These are phyloP conservation scores for Lagerstroemia speciosa DNA, from an alignment of 345 rosid species.

Conservation along the genomic window DNA sequence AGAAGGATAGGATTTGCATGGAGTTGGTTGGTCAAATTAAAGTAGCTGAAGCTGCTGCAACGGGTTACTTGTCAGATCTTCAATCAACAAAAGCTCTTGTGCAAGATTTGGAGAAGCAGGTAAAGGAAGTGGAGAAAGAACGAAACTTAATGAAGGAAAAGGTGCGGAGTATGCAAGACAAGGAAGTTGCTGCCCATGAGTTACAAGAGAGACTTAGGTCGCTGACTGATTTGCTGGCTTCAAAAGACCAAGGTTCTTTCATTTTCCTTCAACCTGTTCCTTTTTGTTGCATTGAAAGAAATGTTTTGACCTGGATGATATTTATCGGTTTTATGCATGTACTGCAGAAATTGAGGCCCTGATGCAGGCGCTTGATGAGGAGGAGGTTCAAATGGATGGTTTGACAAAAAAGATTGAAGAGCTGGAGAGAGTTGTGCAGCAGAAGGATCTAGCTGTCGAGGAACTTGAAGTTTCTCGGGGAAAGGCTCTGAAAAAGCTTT, in stretches of 20 bases:
- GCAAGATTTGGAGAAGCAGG: slow-evolving; percentile 49
- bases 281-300: slow-evolving; percentile 5
- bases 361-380: slow-evolving; percentile 97
- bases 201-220: slow-evolving; percentile 49
- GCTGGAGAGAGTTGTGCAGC: slow-evolving; percentile 48
- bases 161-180: slow-evolving; percentile 50
- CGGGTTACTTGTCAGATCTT: slow-evolving; percentile 49
- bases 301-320: not conserved
- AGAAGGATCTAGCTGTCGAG: slow-evolving; percentile 56
- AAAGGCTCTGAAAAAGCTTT: slow-evolving; percentile 74
- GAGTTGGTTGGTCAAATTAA: slow-evolving; percentile 87
- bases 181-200: slow-evolving; percentile 35
- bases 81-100: slow-evolving; percentile 45
- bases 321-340: slow-evolving; percentile 9
- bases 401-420: slow-evolving; percentile 48
- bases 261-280: slow-evolving; percentile 8
- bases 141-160: slow-evolving; percentile 40
- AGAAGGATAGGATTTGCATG: slow-evolving; percentile 65
- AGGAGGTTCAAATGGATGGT: slow-evolving; percentile 87
- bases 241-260: slow-evolving; percentile 75
- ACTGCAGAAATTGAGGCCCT: slow-evolving; percentile 76
- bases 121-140: slow-evolving; percentile 39
- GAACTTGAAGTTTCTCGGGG: slow-evolving; percentile 76
- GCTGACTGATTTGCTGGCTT: slow-evolving; percentile 39
- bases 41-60: slow-evolving; percentile 73